phyloP scores from a whole-genome alignment of 2,329 filamentous ascomycete species.

The Alternaria triticina region DNA sequence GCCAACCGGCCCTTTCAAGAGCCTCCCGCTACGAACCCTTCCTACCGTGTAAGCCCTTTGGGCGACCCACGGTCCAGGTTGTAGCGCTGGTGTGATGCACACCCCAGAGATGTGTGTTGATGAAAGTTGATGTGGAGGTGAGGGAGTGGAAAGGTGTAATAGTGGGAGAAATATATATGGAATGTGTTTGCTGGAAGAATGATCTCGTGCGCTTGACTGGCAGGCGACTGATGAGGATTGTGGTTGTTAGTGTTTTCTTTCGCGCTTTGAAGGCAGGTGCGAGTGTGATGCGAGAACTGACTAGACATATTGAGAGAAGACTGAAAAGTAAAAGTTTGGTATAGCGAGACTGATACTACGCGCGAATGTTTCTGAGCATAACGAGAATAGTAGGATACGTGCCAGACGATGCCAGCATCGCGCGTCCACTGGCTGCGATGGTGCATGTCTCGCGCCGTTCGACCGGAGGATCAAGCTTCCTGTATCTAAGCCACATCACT shows the following conservation, averaged over 20 bases:
- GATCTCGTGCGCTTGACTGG: neutral
- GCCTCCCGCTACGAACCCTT: neutral
- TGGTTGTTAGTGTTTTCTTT: neutral
- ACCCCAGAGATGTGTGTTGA: neutral
- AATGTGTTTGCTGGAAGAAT: neutral
- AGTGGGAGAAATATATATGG: neutral
- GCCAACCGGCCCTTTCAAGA: neutral
- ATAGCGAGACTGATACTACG: neutral
- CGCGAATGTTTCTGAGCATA: rapidly evolving
- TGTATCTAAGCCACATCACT: neutral
- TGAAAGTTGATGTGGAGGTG: neutral
- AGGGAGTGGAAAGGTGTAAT: neutral
- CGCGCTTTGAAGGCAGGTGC: neutral
- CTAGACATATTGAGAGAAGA: neutral
- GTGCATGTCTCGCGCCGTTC: neutral
- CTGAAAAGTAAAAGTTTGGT: neutral
- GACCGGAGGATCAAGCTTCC: neutral
- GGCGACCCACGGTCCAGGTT: neutral
- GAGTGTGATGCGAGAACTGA: neutral
- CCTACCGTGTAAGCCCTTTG: neutral
- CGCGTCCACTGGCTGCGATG: neutral
- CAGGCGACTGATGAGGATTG: neutral
- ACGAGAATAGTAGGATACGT: neutral
- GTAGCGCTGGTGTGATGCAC: neutral
- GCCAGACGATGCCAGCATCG: neutral